phyloP scores from a whole-genome alignment of 768 basidiomycete genomes.

The Crepidotus variabilis region DNA sequence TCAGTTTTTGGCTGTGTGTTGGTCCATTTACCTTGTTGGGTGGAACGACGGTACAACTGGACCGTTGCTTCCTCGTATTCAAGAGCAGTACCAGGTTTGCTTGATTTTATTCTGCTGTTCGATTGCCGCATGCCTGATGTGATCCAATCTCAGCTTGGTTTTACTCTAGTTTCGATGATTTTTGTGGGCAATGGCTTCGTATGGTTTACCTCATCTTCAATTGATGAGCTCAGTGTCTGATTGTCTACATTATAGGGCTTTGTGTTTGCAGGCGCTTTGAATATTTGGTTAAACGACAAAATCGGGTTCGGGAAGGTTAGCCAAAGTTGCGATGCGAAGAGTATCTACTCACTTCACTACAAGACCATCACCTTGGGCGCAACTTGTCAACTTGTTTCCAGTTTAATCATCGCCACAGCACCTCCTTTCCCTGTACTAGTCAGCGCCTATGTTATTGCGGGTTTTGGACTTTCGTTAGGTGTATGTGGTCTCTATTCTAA shows the following conservation, averaged over 20 bases:
- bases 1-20: slow-evolving; percentile 57
- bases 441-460: slow-evolving; percentile 38
- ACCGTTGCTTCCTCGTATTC: slow-evolving; percentile 71
- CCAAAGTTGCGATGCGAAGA: too few relatives aligned
- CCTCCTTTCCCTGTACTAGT: slow-evolving; percentile 64
- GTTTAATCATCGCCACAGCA: slow-evolving; percentile 45
- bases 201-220: background rate
- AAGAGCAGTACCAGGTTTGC: slow-evolving; percentile 47
- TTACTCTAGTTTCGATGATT: slow-evolving; percentile 17
- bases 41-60: slow-evolving; percentile 80
- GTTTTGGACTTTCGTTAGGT: slow-evolving; percentile 40
- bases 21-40: slow-evolving; percentile 55
- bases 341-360: background rate
- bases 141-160: slow-evolving; percentile 15
- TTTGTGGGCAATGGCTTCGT: slow-evolving; percentile 20
- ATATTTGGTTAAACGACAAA: slow-evolving; percentile 34
- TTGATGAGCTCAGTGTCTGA: background rate
- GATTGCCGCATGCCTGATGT: background rate
- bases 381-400: slow-evolving; percentile 46
- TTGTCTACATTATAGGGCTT: slow-evolving; percentile 27
- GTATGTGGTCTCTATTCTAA: slow-evolving; percentile 22
- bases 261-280: slow-evolving; percentile 32
- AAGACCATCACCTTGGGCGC: slow-evolving; percentile 35
- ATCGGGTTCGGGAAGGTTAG: slow-evolving; percentile 39
- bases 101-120: background rate